Evolutionary conservation across 768 basidiomycete species (phyloP), one percentile per base, ranked within the genome.

Genomic region (Lentinula guzmanii): DNA sequence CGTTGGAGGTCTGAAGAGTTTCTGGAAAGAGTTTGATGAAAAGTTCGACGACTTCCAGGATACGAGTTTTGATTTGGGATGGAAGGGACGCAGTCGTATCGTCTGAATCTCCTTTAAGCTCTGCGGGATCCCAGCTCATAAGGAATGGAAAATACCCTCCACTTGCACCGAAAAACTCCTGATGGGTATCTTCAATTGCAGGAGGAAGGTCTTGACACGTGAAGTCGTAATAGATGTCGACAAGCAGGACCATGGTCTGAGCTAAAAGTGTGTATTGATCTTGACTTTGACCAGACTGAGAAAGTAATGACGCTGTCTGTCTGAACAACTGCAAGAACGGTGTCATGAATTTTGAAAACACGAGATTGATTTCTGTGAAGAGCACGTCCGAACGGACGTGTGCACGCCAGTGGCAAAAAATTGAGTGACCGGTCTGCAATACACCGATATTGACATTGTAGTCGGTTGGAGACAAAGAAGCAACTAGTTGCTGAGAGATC

Each of bases 151-250:
- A 90, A 77, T 86, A 86, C 1, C 91, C 91, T 2, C 72, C 75
- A 0, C 75, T 75, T 1, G 86, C 77, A 3, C 80, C 86, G 72
- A 98, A 97, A 71, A 96, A 97, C 63, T 89, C 83, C 18, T 81
- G 77, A 62, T 95, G 86, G 31, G 86, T 78, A 68, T 98, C 97
- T 70, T 99, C 97, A 67, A 99, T 87, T 65, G 87, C 89, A 13
- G 94, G 93, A 4, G 95, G 97, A 16, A 98, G 79, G 74, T 99
- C 97, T 65, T 98, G 96, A 66, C 91, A 91, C 2, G 90, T 94
- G 65, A 99, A 84, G 72, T 98, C 97, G 68, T 95, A 90, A 77
- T 89, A 98, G 28, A 98, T 84, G 39, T 95, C 91, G 16, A 90
- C 79, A 15, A 97, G 79, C 6, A 94, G 78, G 18, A 87, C 82